phyloP scores from a whole-genome alignment of 2,329 filamentous ascomycete species.

The Colletotrichum tropicicola region DNA sequence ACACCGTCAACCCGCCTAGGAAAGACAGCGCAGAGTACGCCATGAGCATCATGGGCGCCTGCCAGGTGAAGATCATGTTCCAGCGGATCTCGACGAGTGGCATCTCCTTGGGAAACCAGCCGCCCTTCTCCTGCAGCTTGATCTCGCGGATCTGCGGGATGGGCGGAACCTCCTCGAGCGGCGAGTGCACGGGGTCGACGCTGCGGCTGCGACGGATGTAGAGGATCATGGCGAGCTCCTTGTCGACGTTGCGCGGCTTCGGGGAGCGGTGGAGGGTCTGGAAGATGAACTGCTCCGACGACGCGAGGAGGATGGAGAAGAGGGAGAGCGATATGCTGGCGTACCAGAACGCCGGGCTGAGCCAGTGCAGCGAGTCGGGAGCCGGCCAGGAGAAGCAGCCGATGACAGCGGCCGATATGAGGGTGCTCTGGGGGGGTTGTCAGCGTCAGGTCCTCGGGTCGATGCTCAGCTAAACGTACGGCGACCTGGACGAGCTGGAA shows the following conservation, averaged over 20 bases:
- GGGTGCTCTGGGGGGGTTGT: slow-evolving; percentile 30
- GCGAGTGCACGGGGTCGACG: slow-evolving; percentile 18
- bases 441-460: not conserved
- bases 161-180: slow-evolving; percentile 21
- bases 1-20: slow-evolving; percentile 33
- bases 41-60: slow-evolving; percentile 40
- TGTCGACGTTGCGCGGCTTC: slow-evolving; percentile 19
- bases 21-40: slow-evolving; percentile 37
- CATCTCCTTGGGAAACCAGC: slow-evolving; percentile 28
- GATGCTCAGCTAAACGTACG: slow-evolving; percentile 14
- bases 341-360: slow-evolving; percentile 35
- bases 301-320: slow-evolving; percentile 38
- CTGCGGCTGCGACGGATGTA: slow-evolving; percentile 21
- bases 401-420: slow-evolving; percentile 38
- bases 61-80: slow-evolving; percentile 42
- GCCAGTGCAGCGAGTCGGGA: slow-evolving; percentile 34
- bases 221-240: slow-evolving; percentile 32
- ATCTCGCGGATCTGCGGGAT: slow-evolving; percentile 28
- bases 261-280: slow-evolving; percentile 32
- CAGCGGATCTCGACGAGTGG: slow-evolving; percentile 33
- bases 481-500: slow-evolving; percentile 36
- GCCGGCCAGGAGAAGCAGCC: slow-evolving; percentile 38
- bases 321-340: slow-evolving; percentile 37
- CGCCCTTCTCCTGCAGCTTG: slow-evolving; percentile 19
- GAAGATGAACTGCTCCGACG: slow-evolving; percentile 38